A percentile compares a stretch with the other conserved stretches of the same genome.
These are phyloP conservation scores for Acanthamoeba pearcei DNA, from an alignment of 208 protist genomes.

Conservation along the genomic window DNA sequence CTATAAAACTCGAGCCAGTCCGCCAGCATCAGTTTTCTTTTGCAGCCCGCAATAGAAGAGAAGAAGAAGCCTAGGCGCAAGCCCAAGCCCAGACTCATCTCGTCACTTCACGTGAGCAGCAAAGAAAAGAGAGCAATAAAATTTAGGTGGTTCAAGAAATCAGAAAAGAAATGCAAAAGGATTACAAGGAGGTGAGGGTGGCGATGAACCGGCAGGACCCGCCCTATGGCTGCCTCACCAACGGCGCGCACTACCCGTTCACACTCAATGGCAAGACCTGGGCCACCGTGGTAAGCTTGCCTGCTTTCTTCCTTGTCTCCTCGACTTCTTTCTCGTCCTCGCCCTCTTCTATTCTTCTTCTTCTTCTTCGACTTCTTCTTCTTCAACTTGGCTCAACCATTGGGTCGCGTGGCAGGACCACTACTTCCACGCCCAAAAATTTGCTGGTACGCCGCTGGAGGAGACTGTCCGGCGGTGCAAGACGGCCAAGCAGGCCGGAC, in stretches of 20 bases:
- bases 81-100: too few relatives aligned
- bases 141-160: neutral
- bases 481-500: conserved; percentile 12
- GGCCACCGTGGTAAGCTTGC: neutral
- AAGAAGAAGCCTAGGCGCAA: too few relatives aligned
- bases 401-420: neutral
- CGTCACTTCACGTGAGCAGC: too few relatives aligned
- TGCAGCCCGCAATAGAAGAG: too few relatives aligned
- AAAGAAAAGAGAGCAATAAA: neutral
- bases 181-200: neutral
- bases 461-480: neutral
- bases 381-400: neutral
- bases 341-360: too few relatives aligned
- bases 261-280: neutral
- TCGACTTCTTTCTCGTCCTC: neutral
- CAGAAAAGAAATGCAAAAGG: neutral
- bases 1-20: too few relatives aligned
- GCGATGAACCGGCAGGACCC: neutral
- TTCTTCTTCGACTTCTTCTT: neutral
- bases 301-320: too few relatives aligned
- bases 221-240: conserved; percentile 27
- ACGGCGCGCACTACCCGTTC: neutral
- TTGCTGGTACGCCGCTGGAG: conserved; percentile 13
- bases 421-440: conserved; percentile 33
- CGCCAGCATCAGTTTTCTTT: too few relatives aligned